Percentiles rank a stretch among this genome's conserved stretches.
These are phyloP conservation scores for Eragrostis nindensis DNA, from an alignment of 176 grass and related monocot genomes.

Conservation along the genomic window DNA sequence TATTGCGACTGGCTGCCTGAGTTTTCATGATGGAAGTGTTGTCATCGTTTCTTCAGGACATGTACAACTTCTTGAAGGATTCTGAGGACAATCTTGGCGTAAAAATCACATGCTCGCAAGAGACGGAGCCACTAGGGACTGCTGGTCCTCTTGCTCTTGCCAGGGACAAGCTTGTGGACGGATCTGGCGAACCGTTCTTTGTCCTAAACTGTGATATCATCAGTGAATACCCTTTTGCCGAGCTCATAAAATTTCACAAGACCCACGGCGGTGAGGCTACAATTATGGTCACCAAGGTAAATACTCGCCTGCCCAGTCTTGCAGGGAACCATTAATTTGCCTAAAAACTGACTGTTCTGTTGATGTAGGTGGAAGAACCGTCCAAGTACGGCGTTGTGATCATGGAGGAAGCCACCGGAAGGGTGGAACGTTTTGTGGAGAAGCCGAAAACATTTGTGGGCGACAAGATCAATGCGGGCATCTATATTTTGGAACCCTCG, in stretches of 20 bases:
- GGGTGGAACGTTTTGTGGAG: conserved; percentile 87
- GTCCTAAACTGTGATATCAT: conserved; percentile 93
- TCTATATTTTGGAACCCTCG: conserved; percentile 77
- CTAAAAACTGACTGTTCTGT: conserved; percentile 14
- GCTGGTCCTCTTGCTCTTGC: conserved; percentile 76
- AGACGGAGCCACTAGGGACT: conserved; percentile 83
- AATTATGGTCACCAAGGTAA: conserved; percentile 93
- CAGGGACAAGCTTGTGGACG: conserved; percentile 64
- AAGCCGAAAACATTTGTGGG: conserved; percentile 85
- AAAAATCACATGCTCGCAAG: conserved; percentile 84
- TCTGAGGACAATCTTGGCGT: conserved; percentile 82
- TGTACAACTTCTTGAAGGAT: conserved; percentile 87
- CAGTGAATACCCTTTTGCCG: conserved; percentile 77
- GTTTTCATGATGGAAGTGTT: background rate
- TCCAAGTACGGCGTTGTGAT: conserved; percentile 91
- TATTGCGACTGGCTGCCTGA: background rate
- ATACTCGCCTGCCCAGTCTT: conserved; percentile 22
- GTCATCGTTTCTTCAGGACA: conserved; percentile 45
- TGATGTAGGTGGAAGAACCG: conserved; percentile 73
- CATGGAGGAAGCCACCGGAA: conserved; percentile 73
- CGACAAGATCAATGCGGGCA: conserved; percentile 92
- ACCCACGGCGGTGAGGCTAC: conserved; percentile 74
- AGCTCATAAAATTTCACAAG: conserved; percentile 80
- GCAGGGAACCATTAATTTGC: background rate
- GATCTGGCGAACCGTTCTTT: conserved; percentile 84